phyloP scores from a whole-genome alignment of 768 basidiomycete species.

The Suillus variegatus region DNA sequence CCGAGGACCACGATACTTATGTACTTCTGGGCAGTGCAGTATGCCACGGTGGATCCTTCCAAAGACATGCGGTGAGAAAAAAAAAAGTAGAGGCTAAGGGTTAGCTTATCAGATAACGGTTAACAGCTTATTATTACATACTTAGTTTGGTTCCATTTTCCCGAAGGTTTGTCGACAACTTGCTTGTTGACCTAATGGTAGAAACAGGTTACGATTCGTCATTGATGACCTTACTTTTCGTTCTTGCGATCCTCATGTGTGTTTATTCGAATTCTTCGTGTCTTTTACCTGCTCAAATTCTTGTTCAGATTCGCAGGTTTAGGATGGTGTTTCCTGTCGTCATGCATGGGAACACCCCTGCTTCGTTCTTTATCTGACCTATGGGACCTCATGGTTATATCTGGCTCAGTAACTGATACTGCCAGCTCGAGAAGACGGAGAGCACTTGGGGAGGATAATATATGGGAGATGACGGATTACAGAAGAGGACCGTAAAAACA shows the following conservation, averaged over 20 bases:
- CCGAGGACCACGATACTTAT: background rate
- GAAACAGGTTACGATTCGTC: constrained; percentile 29
- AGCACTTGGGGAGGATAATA: constrained; percentile 46
- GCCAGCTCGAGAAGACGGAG: constrained; percentile 35
- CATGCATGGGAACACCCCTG: constrained; percentile 60
- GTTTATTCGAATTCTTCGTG: constrained; percentile 5
- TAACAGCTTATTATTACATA: too few species aligned
- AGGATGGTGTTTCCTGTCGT: constrained; percentile 68
- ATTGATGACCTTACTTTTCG: constrained; percentile 43
- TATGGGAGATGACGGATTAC: constrained; percentile 61
- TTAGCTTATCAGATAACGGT: too few species aligned
- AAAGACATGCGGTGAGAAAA: constrained; percentile 15
- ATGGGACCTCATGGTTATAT: constrained; percentile 46
- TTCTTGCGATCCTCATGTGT: constrained; percentile 53
- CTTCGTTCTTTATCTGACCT: constrained; percentile 45
- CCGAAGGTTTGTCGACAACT: background rate
- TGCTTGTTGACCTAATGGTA: constrained; percentile 4
- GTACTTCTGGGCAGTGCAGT: background rate
- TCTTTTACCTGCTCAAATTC: background rate
- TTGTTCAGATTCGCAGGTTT: constrained; percentile 42
- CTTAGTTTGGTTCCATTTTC: too few species aligned
- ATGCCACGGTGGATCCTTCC: background rate
- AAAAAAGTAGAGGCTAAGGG: too few species aligned
- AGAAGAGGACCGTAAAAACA: constrained; percentile 30
- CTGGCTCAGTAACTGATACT: constrained; percentile 34